Evolutionary conservation across 2,329 filamentous ascomycete genomes (phyloP), one percentile per base, ranked within the genome.

Genomic region (Myriangium duriaei): DNA sequence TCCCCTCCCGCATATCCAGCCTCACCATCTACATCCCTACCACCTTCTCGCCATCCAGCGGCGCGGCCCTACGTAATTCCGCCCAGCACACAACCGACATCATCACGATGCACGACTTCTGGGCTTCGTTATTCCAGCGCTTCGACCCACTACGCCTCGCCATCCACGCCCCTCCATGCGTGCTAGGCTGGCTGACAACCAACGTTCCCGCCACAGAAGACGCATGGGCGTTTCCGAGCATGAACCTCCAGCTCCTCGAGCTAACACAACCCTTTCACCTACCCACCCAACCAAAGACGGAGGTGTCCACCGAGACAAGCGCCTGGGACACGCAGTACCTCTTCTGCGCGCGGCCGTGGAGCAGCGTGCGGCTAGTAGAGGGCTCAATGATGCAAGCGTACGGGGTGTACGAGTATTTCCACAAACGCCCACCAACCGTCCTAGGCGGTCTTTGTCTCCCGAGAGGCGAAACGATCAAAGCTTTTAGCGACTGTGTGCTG

Each of bases 381-480:
- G 79, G 80, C 6, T 83, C 79, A 0, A 83, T 75, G 4, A 68
- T 80, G n/a, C 68, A 69, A 41, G 78, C 74, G 4, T 87, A 83
- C 58, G 69, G 70, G 32, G 76, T 72, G 3, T 80, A 83, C 53
- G 76, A 84, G 49, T 84, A 78, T 57, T 82, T 79, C 50, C 63
- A 76, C 24, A 74, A 74, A 31, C 63, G 67, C 1, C 69, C 79
- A 5, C 78, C 75, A 0, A 76, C 76, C 11, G 65, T 81, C 40
- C 59, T 82, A 1, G 63, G 65, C 14, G 63, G 68, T 10, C 57
- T 75, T 0, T 49, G 59, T 4, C n/a, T 54, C 4, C 34, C 38
- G 2, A 48, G 51, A 3, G 34, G 26, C 28, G 34, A 40, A 12
- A 18, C 15, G 11, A 30, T 42, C 11, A 15, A 35, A 17, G 33